Conservation (phyloP, 768 basidiomycete genomes). For the Boletus patriciae region DNA sequence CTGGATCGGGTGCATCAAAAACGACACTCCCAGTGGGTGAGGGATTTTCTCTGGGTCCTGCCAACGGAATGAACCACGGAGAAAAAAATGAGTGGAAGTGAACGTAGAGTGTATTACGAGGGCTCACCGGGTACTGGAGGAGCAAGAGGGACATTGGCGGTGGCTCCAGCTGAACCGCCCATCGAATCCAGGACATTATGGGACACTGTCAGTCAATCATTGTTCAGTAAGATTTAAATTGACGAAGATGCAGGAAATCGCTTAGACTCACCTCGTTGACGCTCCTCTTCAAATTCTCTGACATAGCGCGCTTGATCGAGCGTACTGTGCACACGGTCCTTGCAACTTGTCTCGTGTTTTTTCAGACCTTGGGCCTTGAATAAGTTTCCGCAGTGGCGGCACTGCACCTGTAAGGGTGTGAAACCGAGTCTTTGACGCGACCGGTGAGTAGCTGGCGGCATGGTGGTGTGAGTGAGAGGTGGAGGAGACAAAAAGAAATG, state of each 20-base stretch:
- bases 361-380: not conserved
- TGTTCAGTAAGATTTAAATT: too few relatives aligned
- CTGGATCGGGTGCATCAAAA: not conserved
- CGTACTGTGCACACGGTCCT: not conserved
- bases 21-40: not conserved
- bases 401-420: not conserved
- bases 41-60: not conserved
- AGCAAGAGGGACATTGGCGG: not conserved
- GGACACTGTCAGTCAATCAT: too few relatives aligned
- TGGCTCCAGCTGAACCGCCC: not conserved
- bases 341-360: not conserved
- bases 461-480: not conserved
- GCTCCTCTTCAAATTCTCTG: not conserved
- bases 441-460: not conserved
- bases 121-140: not conserved
- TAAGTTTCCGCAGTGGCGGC: not conserved
- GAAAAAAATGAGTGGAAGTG: not conserved
- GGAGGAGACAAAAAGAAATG: not conserved
- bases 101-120: too few relatives aligned
- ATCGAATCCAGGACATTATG: too few relatives aligned
- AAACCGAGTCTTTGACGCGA: not conserved
- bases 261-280: not conserved
- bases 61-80: not conserved
- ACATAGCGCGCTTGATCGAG: not conserved
- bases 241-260: too few relatives aligned